Base-by-base conservation (phyloP, 2,329 filamentous ascomycete species). In the Xylaria sp. region DNA sequence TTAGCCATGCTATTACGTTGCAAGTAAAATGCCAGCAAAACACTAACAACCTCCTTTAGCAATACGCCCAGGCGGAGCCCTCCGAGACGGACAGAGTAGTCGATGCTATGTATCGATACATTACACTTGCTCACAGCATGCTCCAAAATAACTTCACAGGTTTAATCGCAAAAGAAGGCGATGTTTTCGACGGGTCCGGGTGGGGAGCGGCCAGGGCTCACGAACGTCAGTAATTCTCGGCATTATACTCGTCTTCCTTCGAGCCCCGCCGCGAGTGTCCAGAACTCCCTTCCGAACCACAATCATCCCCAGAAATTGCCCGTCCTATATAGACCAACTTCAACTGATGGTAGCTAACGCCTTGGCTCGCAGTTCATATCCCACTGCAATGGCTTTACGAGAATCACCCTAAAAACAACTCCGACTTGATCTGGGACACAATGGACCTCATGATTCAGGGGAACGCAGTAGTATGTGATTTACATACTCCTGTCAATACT, bases 121-220 rank as follows among this genome's bases (percentile, higher is more conserved):
- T 85, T 45, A 72, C 77, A 3, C 75, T 89, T 3, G 83, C 84
- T 73, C 81, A 89, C 69, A 76, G 75, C 36, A 90, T 90, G 87
- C 80, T 90, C 19, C 78, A 80, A 63, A 75, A 88, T 64, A 82
- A 87, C 70, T 83, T 83, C 53, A 82, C 82, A 1, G 87, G 87
- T 0, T 82, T 86, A 61, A 76, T 85, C 17, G 79, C 79, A 59
- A 82, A 83, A 34, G 72, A 77, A 1, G 80, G 80, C 1, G 82
- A 85, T 64, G 73, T 79, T 12, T 82, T 85, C 30, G 80, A 83
- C 63, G 71, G 73, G 61, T 75, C 71, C 72, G 78, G 75, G 53
- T 77, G 74, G 75, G 81, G 81, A 39, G 74, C 70, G 30, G 78
- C 75, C 21, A 75, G 81, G 17, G 76, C 79, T 24, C 81, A 82